Conservation (phyloP, 495 filamentous ascomycete species). For the Daldinia loculata region DNA sequence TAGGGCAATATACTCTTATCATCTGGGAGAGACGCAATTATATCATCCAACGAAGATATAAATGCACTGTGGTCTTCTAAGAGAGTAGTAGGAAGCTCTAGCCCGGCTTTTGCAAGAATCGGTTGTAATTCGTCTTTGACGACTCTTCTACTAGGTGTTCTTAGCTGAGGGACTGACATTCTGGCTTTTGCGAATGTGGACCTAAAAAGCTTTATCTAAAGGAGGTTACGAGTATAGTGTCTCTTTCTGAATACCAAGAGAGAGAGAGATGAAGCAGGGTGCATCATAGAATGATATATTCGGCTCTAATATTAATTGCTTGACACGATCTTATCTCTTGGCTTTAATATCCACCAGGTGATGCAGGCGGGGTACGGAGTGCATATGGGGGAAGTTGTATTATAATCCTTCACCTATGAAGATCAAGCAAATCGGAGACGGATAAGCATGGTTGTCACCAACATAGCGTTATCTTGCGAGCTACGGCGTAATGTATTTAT, state of each 20-base stretch:
- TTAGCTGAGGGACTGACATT: slow-evolving; percentile 26
- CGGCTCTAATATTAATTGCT: background rate
- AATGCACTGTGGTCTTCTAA: slow-evolving; percentile 32
- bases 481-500: no score
- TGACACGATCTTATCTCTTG: slow-evolving; percentile 4
- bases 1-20: slow-evolving; percentile 33
- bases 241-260: no score
- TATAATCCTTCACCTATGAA: background rate
- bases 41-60: slow-evolving; percentile 34
- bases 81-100: slow-evolving; percentile 30
- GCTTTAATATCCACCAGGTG: background rate
- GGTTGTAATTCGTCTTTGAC: slow-evolving; percentile 29
- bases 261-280: background rate
- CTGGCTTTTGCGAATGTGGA: background rate
- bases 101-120: slow-evolving; percentile 32
- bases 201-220: background rate
- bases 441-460: background rate
- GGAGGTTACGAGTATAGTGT: no score
- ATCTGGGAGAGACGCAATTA: slow-evolving; percentile 34
- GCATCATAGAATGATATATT: background rate
- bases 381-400: background rate
- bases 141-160: slow-evolving; percentile 4
- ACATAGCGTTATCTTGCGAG: background rate
- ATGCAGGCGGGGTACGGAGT: slow-evolving; percentile 2
- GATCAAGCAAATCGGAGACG: background rate